Percentiles rank a stretch among this genome's conserved stretches.
Evolutionary conservation across 83 land plant genomes (phyloP).

Genomic region (Thuja plicata): DNA sequence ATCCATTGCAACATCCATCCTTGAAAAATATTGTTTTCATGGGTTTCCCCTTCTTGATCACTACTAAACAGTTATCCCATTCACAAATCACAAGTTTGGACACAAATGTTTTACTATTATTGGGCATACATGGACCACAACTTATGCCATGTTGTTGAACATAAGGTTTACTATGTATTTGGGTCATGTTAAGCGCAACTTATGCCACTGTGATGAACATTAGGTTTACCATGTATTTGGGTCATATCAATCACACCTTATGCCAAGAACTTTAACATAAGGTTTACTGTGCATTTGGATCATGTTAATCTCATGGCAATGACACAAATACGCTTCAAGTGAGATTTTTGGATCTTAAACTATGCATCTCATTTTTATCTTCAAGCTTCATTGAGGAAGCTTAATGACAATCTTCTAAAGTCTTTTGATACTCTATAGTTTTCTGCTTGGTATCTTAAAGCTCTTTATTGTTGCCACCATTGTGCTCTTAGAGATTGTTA

Average conservation of each 20-base stretch:
- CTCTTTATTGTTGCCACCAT: neutral
- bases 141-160: neutral
- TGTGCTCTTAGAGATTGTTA: neutral
- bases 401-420: neutral
- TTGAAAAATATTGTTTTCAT: too few species aligned
- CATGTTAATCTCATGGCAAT: neutral
- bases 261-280: neutral
- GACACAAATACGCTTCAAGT: neutral
- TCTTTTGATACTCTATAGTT: neutral
- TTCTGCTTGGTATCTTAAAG: neutral
- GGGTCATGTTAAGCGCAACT: neutral
- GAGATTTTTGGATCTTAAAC: neutral
- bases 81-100: neutral
- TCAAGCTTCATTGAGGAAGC: neutral
- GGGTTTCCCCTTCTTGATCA: neutral
- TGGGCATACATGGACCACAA: neutral
- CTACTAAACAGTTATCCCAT: neutral
- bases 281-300: neutral
- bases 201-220: neutral
- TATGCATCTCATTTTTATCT: neutral
- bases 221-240: too few species aligned
- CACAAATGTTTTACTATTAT: neutral
- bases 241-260: neutral
- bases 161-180: neutral
- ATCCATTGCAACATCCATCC: neutral